Evolutionary conservation across 2,329 filamentous ascomycete species (phyloP), one percentile per base, ranked within the genome.

Genomic region (Xylariaceae sp.): DNA sequence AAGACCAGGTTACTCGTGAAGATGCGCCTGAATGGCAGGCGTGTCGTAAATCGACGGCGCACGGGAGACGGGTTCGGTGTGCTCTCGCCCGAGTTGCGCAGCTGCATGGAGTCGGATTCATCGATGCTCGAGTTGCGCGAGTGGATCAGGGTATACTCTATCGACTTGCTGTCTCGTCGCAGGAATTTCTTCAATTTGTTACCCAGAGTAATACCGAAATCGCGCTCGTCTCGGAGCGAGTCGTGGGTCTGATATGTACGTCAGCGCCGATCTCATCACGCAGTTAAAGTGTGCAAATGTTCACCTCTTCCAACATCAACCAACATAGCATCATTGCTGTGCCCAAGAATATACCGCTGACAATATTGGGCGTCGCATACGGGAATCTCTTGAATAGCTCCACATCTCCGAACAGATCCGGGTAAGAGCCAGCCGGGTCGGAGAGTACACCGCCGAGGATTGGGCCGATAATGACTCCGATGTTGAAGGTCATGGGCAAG

Each of bases 401-500:
- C 2, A 78, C 68, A 30, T 74, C 61, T 10, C 81, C 80, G 59
- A 84, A 83, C 0, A 78, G 55, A 1, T 64, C 62, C 0, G 78
- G 77, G 53, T 77, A 78, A 57, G 73, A 75, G 15, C 68, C 71
- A 1, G 75, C 75, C 2, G 76, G 78, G 51, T 80, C 77, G 2
- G 77, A 77, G 8, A 81, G 71, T 8, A 79, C 10, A 3, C 78
- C 78, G 34, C 77, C 73, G 2, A 85, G 66, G 8, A 84, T 74
- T 0, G 82, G 82, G 0, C 82, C 82, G n/a, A 84, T 74, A 49
- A 85, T 83, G 53, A 84, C 77, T 10, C 83, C 84, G 17, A 86
- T 78, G 65, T 91, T 92, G 73, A 88, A 90, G 18, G 86, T 89
- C 86, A 91, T 90, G 1, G 77, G 77, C 35, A 79, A 62, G n/a